Base-by-base conservation (phyloP, 176 grass and related monocot genomes). In the Cenchrus fungigraminus region DNA sequence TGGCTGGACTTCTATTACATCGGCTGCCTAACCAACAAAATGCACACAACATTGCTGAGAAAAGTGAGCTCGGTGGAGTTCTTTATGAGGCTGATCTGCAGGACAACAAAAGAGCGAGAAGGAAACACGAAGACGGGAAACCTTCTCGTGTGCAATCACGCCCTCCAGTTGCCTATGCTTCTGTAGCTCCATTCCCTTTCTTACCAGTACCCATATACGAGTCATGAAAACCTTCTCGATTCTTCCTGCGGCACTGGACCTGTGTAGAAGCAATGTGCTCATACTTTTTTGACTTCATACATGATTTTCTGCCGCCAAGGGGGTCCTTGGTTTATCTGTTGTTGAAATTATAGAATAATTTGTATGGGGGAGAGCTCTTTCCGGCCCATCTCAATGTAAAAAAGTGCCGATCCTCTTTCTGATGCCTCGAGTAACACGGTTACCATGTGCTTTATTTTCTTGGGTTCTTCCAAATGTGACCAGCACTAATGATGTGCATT, bases 1-100 rank as follows among this genome's bases (percentile, higher is more conserved):
- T 98, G 96, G 90, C 85, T 75, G 96, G 93, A 63, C 88, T 98
- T 83, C 78, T 98, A 54, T 61, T 98, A 68, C 96, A 98, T 78
- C 81, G 96, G 40, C 57, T 84, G 11, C 96, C 93, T 12, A 94
- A 87, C 2, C 71, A 90, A 71, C 85, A 93, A 66, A 83, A 86
- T 42, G 66, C 78, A 54, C 71, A 84, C 31, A 68, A 71, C 28
- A 87, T 83, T 9, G 37, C 78, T 60, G 68, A 77, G 80, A 78
- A 72, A 44, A 88, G 56, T 50, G 78, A 61, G 53, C 68, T 83
- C 0, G 17, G 84, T 0, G 82, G 59, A 76, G 65, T 90, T 83
- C 74, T 92, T 11, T 65, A 76, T 6, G 90, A 73, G 6, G 62
- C 64, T 47, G 64, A 85, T 72, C 71, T 68, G 52, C 78, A 83